Base-by-base conservation (phyloP, 768 basidiomycete genomes). In the Leccinum disarticulatum region DNA sequence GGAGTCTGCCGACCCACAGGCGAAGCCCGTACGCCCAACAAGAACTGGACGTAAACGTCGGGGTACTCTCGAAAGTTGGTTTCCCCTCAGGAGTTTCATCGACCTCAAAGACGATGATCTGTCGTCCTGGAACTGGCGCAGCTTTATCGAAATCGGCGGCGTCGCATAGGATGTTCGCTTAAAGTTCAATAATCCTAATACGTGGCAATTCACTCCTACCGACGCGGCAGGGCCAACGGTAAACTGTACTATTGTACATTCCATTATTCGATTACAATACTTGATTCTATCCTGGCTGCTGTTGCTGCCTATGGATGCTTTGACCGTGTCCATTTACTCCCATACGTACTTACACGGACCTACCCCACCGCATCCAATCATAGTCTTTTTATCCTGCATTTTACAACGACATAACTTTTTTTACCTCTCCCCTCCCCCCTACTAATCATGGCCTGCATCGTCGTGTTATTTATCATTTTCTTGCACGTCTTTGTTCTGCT, bases 41-140 rank as follows among this genome's bases (percentile, higher is more conserved):
- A 61, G 48, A 6, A 51, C 55, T 10, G 67, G 59, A 43, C 69
- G 67, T 56, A 77, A 66, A 51, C 72, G 79, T 22, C 69, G 77
- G 54, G 70, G 76, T 49, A 85, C 85, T 15, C 54, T 80, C 46
- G 78, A 80, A 48, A 75, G 76, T 31, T 81, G 83, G 79, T 80
- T 86, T 60, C 81, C 83, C 0, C 74, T 87, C 50, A 79, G 79
- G 61, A 86, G 85, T 63, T 88, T 88, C 71, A 87, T 88, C 57
- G 86, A 88, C 66, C 73, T 88, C 53, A 78, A 77, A 57, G 82
- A 83, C 36, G 80, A 81, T 27, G 74, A 79, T 30, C 60, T 66
- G 17, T 69, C 76, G 25, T 72, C 75, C 4, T 82, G 83, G 75
- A 78, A 77, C 55, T 87, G 85, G 86, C 76, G 84, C 63, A 85